Evolutionary conservation across 371 early-diverging fungal genomes (phyloP).

Genomic region (Massospora cicadina): DNA sequence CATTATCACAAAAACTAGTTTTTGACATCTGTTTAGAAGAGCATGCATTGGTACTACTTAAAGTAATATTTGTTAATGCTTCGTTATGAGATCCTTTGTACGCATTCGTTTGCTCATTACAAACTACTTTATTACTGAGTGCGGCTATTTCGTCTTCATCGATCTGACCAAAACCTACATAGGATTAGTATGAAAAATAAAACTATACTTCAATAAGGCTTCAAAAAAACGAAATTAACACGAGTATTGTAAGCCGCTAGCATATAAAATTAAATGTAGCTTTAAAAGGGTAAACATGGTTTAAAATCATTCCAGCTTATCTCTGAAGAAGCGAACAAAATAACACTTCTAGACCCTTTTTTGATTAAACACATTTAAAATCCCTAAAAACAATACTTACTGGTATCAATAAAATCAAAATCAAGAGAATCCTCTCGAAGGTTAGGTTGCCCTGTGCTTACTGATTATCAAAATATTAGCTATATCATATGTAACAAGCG

Average conservation of each 20-base stretch:
- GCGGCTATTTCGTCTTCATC: not conserved
- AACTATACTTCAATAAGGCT: not conserved
- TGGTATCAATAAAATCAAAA: not conserved
- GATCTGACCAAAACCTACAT: not conserved
- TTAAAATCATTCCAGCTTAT: too few species aligned
- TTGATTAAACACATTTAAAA: not conserved
- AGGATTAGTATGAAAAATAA: not conserved
- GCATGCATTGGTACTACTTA: not conserved
- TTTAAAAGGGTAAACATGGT: too few species aligned
- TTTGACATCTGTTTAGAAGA: not conserved
- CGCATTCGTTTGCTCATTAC: not conserved
- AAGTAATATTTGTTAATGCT: too few species aligned
- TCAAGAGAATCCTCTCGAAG: not conserved
- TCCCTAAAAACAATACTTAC: not conserved
- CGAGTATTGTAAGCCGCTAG: too few species aligned
- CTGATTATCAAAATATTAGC: not conserved
- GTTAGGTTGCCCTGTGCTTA: not conserved
- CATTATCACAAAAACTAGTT: not conserved
- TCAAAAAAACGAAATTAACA: not conserved
- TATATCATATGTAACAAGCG: not conserved
- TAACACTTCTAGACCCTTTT: too few species aligned
- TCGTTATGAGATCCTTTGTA: not conserved
- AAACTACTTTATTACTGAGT: not conserved
- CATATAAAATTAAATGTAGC: too few species aligned
- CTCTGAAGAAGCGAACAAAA: too few species aligned